Evolutionary conservation across 345 rosid genomes (phyloP).

Genomic region (Acer campestre): DNA sequence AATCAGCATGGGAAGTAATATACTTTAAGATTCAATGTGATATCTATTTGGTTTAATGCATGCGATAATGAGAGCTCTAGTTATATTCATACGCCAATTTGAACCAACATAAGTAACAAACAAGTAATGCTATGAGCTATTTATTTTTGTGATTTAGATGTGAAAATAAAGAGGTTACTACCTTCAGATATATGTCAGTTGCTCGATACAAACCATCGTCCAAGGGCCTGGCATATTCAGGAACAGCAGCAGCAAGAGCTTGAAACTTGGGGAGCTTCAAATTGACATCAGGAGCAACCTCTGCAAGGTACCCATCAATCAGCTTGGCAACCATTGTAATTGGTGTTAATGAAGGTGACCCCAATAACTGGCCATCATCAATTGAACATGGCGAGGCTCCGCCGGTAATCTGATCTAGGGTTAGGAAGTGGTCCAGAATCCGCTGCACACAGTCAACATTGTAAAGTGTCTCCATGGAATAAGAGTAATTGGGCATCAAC

Average conservation of each 20-base stretch:
- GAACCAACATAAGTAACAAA: slow-evolving; percentile 17
- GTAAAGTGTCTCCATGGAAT: slow-evolving; percentile 88
- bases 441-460: slow-evolving; percentile 89
- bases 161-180: slow-evolving; percentile 24
- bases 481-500: slow-evolving; percentile 86
- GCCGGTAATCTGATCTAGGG: slow-evolving; percentile 76
- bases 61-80: background rate
- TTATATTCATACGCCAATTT: slow-evolving; percentile 10
- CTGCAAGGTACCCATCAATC: slow-evolving; percentile 96
- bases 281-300: slow-evolving; percentile 95
- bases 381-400: slow-evolving; percentile 81
- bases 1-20: background rate
- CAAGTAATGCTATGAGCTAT: slow-evolving; percentile 9
- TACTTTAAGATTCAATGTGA: background rate
- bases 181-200: slow-evolving; percentile 94
- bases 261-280: slow-evolving; percentile 93
- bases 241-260: slow-evolving; percentile 88
- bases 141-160: background rate
- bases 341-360: slow-evolving; percentile 83
- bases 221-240: slow-evolving; percentile 84
- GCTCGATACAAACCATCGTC: slow-evolving; percentile 98
- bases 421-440: slow-evolving; percentile 83
- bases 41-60: slow-evolving; percentile 5
- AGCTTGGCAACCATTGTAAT: slow-evolving; percentile 86
- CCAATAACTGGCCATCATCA: slow-evolving; percentile 79